Evolutionary conservation across 108 stramenopile genomes (phyloP), one percentile per base, ranked within the genome.

Genomic region (Poteriospumella lacustris): DNA sequence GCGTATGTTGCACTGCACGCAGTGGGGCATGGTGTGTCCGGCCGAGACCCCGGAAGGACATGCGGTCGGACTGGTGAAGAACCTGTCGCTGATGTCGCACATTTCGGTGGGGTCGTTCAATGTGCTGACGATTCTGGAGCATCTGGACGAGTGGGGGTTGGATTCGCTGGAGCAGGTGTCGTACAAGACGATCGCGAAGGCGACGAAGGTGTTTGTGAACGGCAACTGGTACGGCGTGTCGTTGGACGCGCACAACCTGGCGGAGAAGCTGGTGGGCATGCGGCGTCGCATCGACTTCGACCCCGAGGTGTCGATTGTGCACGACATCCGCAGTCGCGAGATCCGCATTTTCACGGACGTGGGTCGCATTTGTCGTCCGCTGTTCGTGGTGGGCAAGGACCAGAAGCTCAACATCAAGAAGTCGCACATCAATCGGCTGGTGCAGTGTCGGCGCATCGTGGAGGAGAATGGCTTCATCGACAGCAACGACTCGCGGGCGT

Each of bases 201-300:
- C 68, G 43, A 96, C 95, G 69, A 96, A 95, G 86, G 95, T 98
- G 43, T 97, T 98, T 81, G 93, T 97, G 58, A 97, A 99, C 82
- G 97, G 99, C 0, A 94, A 93, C 79, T 96, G 96, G 94, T 91
- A 97, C n/a, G 97, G 99, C 19, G 91, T 98, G 59, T 94, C 95
- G 79, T 90, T 92, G 38, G 95, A 97, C 68, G 96, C 97, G 31
- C 91, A 77, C 47, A 59, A 40, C 2, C 67, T 87, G 67, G 94
- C 94, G 52, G 86, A 92, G 67, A 95, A 93, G 0, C 91, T 97
- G 81, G 91, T 94, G 29, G 87, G 88, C 9, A 87, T 94, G 15
- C 92, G 97, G 68, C 88, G 98, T 44, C 88, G 88, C 84, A 88
- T 95, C 44, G 95, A 96, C 78, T 93, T 98, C 80, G 95, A 95